Conservation (phyloP, 805 yeast species). For the Nakazawaea pomicola region DNA sequence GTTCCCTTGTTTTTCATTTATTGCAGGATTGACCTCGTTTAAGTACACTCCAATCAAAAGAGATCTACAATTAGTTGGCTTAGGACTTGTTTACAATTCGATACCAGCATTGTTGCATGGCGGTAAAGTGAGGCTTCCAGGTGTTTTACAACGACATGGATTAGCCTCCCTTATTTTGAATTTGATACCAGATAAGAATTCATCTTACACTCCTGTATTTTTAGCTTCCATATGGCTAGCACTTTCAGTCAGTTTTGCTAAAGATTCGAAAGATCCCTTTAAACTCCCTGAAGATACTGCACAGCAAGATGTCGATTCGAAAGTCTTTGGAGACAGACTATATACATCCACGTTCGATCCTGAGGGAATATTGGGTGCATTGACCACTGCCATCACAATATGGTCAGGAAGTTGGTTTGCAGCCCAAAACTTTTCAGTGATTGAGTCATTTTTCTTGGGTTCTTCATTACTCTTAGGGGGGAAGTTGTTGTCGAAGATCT, state of each 20-base stretch:
- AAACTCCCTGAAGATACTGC: constrained; percentile 21
- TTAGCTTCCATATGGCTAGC: constrained; percentile 23
- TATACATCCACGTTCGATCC: constrained; percentile 28
- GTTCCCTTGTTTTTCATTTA: constrained; percentile 18
- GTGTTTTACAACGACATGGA: constrained; percentile 20
- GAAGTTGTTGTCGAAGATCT: constrained; percentile 19
- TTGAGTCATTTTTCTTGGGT: constrained; percentile 15
- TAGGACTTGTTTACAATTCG: constrained; percentile 17
- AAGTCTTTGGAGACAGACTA: constrained; percentile 18
- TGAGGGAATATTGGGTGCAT: constrained; percentile 30
- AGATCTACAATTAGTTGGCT: constrained; percentile 16
- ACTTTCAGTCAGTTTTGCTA: constrained; percentile 20
- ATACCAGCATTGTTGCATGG: constrained; percentile 14
- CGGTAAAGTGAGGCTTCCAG: constrained; percentile 15
- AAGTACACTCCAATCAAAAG: constrained; percentile 13
- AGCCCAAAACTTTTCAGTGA: constrained; percentile 12
- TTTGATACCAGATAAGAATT: constrained; percentile 7
- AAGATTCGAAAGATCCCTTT: constrained; percentile 22
- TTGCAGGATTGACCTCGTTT: constrained; percentile 14
- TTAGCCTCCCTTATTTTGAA: constrained; percentile 16
- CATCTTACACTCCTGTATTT: constrained; percentile 14
- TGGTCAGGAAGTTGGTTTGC: constrained; percentile 30
- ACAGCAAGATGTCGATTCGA: constrained; percentile 25
- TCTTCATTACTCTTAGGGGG: constrained; percentile 21
- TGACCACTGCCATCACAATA: constrained; percentile 29